These are phyloP conservation scores for Umbelopsis vinacea DNA, from an alignment of 192 early-diverging fungal species.

Conservation along the genomic window DNA sequence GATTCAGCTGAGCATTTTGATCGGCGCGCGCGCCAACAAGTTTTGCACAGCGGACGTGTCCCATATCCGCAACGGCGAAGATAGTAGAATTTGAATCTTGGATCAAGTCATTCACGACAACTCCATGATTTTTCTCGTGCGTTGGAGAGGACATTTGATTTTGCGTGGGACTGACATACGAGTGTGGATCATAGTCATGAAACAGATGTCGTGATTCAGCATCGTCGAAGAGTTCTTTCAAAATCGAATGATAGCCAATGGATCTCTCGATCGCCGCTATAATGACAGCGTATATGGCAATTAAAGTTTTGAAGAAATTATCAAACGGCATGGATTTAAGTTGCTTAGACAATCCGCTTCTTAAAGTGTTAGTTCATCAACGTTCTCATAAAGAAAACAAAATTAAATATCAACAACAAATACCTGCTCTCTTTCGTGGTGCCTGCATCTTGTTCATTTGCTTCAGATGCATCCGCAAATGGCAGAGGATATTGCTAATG, in stretches of 20 bases:
- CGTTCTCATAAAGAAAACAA: not conserved
- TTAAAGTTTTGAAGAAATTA: conserved; percentile 78
- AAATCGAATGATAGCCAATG: conserved; percentile 71
- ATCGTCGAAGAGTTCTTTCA: conserved; percentile 66
- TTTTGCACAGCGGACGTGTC: conserved; percentile 87
- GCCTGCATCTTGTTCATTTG: not conserved
- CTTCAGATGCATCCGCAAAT: conserved; percentile 14
- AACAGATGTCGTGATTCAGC: conserved; percentile 40
- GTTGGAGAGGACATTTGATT: not conserved
- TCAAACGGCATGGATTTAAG: conserved; percentile 83
- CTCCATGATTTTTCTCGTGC: not conserved
- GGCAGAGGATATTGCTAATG: conserved; percentile 49
- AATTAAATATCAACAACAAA: not conserved
- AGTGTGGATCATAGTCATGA: not conserved
- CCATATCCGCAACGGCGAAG: conserved; percentile 81
- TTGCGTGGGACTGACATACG: not conserved
- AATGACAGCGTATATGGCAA: conserved; percentile 76
- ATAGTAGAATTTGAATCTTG: conserved; percentile 76
- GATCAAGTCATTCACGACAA: conserved; percentile 56
- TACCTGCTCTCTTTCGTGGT: not conserved
- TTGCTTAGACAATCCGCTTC: conserved; percentile 62
- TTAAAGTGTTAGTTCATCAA: not conserved
- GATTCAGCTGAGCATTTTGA: conserved; percentile 86
- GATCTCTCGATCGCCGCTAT: conserved; percentile 75
- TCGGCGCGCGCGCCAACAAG: conserved; percentile 86